phyloP scores from a whole-genome alignment of 2,329 filamentous ascomycete species.

The Aspergillus oerlinghausenensis region DNA sequence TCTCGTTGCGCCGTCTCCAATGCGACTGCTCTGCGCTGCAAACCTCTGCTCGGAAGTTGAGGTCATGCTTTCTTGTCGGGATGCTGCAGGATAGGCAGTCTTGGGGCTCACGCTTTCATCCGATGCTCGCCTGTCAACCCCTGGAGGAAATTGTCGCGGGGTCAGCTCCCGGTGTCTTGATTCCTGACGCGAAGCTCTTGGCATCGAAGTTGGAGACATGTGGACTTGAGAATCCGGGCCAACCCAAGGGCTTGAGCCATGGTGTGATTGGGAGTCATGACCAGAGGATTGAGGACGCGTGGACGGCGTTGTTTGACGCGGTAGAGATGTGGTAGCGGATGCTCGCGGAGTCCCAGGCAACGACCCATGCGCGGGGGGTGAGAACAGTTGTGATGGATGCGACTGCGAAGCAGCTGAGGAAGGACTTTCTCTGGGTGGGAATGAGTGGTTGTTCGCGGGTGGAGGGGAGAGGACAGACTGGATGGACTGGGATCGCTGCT shows the following conservation, averaged over 20 bases:
- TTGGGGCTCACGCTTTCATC: slow-evolving; percentile 76
- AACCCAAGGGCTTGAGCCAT: slow-evolving; percentile 29
- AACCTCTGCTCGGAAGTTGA: slow-evolving; percentile 23
- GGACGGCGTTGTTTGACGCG: slow-evolving; percentile 33
- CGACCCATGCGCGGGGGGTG: slow-evolving; percentile 36
- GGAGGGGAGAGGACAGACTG: slow-evolving; percentile 36
- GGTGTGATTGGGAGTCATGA: slow-evolving; percentile 29
- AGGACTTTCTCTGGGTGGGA: slow-evolving; percentile 33
- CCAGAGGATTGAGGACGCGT: slow-evolving; percentile 36
- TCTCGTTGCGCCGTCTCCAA: slow-evolving; percentile 25
- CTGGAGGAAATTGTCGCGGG: slow-evolving; percentile 41
- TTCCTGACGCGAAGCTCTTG: slow-evolving; percentile 40
- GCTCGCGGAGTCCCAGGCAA: slow-evolving; percentile 48
- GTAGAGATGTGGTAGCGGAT: slow-evolving; percentile 35
- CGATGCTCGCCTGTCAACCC: slow-evolving; percentile 62
- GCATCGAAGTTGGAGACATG: slow-evolving; percentile 28
- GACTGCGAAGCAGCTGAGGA: slow-evolving; percentile 27
- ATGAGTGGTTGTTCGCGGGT: slow-evolving; percentile 30
- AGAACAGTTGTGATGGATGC: slow-evolving; percentile 31
- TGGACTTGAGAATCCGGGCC: slow-evolving; percentile 26
- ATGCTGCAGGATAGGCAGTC: slow-evolving; percentile 43
- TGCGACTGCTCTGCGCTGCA: slow-evolving; percentile 19
- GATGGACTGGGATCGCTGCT: slow-evolving; percentile 35
- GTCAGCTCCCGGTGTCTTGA: slow-evolving; percentile 26
- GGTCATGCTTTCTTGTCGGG: slow-evolving; percentile 26